Evolutionary conservation across 2,329 filamentous ascomycete species (phyloP).

Genomic region (Pyrenophora graminea): DNA sequence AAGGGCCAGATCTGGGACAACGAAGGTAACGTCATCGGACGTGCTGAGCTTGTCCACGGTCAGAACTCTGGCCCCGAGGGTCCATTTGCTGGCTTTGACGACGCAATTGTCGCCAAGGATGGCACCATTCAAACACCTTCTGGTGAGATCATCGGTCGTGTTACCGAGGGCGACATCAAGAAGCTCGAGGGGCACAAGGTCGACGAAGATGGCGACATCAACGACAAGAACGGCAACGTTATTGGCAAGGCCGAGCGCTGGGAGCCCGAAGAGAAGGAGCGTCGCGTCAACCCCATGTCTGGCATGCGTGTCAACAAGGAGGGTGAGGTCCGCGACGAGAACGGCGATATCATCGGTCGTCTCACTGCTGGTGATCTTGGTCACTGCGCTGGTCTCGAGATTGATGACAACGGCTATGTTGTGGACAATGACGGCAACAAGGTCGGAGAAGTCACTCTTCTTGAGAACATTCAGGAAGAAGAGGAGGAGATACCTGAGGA

Average conservation of each 20-base stretch:
- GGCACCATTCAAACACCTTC: constrained; percentile 56
- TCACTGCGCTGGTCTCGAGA: constrained; percentile 57
- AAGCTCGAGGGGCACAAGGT: constrained; percentile 57
- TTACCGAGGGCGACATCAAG: constrained; percentile 57
- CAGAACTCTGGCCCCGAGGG: constrained; percentile 57
- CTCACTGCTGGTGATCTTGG: constrained; percentile 58
- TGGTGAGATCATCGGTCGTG: constrained; percentile 54
- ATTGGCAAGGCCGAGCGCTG: constrained; percentile 59
- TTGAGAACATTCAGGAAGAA: constrained; percentile 63
- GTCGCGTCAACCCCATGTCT: constrained; percentile 64
- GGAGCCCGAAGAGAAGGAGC: constrained; percentile 59
- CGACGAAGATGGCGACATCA: constrained; percentile 58
- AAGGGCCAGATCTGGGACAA: constrained; percentile 68
- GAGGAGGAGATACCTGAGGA: constrained; percentile 60
- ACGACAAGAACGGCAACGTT: constrained; percentile 59
- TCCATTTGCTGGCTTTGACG: constrained; percentile 64
- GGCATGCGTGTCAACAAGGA: constrained; percentile 59
- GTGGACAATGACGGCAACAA: constrained; percentile 64
- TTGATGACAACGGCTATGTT: constrained; percentile 59
- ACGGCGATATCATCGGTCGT: constrained; percentile 55
- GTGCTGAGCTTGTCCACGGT: constrained; percentile 61
- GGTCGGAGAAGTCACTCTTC: constrained; percentile 63
- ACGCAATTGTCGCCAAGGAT: constrained; percentile 61
- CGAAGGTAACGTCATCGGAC: constrained; percentile 63
- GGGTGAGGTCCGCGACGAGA: constrained; percentile 57